Percentiles rank a stretch among this genome's conserved stretches.
Evolutionary conservation across 2,329 filamentous ascomycete species (phyloP).

Genomic region (Aspergillus melleus): DNA sequence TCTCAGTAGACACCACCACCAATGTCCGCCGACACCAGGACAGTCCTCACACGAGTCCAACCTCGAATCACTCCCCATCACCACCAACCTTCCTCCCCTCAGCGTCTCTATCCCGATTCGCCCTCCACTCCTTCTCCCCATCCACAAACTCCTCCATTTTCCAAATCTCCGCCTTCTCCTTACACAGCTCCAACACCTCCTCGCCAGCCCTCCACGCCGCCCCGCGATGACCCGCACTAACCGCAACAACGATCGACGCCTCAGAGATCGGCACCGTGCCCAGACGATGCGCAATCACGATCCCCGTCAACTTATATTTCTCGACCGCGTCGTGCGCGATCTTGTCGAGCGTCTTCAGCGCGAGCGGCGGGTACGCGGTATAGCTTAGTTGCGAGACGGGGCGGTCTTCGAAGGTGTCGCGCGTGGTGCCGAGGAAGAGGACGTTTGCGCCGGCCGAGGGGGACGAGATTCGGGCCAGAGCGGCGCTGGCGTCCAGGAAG

Average conservation of each 20-base stretch:
- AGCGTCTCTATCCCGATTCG: conserved; percentile 72
- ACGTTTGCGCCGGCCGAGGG: conserved; percentile 47
- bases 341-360: conserved; percentile 40
- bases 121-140: conserved; percentile 75
- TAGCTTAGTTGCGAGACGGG: conserved; percentile 48
- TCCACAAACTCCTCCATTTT: conserved; percentile 85
- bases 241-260: conserved; percentile 87
- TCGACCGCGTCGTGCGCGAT: conserved; percentile 50
- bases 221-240: conserved; percentile 78
- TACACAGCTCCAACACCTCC: conserved; percentile 83
- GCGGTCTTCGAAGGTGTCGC: conserved; percentile 43
- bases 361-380: conserved; percentile 43
- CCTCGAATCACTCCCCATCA: background rate
- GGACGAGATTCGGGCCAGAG: conserved; percentile 40
- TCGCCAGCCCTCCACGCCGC: conserved; percentile 87
- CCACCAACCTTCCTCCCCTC: conserved; percentile 38
- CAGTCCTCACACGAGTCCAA: background rate
- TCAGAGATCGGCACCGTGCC: conserved; percentile 86
- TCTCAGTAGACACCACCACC: background rate
- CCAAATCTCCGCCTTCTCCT: conserved; percentile 90
- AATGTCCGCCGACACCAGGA: background rate
- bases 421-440: conserved; percentile 48
- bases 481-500: conserved; percentile 36
- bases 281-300: conserved; percentile 81
- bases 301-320: conserved; percentile 64